Base-by-base conservation (phyloP, 1,139 yeast genomes). In the Geotrichum reessii region DNA sequence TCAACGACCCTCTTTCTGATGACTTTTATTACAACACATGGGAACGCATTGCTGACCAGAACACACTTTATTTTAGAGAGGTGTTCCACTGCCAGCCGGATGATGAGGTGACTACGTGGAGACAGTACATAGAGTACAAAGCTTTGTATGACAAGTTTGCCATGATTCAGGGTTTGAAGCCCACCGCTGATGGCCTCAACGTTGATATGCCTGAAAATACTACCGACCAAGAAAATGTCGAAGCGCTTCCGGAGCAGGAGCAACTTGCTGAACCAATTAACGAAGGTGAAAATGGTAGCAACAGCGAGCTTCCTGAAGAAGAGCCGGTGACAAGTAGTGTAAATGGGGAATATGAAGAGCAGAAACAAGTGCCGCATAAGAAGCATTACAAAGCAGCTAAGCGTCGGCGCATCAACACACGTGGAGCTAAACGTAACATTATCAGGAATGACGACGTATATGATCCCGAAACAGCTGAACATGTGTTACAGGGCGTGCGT, bases 11-110 rank as follows among this genome's bases (percentile, higher is more conserved):
- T 0, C 71, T 93, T 52, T 82, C 80, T 61, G 86, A 82, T 11
- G 82, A 81, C 3, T 93, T 95, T 69, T 89, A 84, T 68, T 93
- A 87, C 66, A 96, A 90, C 64, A 73, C 86, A n/a, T 93, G 97
- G 97, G 82, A 79, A 67, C 86, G 87, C 11, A 84, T 83, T 69
- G 98, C 99, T 0, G 77, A 87, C 61, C 80, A 92, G 65, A 95
- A 95, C 69, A 91, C 98, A 0, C 80, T 82, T 61, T 76, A 93
- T 7, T 95, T 81, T 74, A 79, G 97, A 62, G 78, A 86, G 72
- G 90, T 93, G 2, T 95, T 95, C 79, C 93, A 92, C 64, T 84
- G 91, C 63, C 98, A 93, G 70, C 99, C 99, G 0, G 99, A 95
- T 71, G 90, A 93, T 69, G 78, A 81, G 17, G 98, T 93, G 14